A percentile compares a stretch with the other conserved stretches of the same genome.
phyloP scores from a whole-genome alignment of 1,284 basidiomycete genomes.

The Porodaedalea pini region DNA sequence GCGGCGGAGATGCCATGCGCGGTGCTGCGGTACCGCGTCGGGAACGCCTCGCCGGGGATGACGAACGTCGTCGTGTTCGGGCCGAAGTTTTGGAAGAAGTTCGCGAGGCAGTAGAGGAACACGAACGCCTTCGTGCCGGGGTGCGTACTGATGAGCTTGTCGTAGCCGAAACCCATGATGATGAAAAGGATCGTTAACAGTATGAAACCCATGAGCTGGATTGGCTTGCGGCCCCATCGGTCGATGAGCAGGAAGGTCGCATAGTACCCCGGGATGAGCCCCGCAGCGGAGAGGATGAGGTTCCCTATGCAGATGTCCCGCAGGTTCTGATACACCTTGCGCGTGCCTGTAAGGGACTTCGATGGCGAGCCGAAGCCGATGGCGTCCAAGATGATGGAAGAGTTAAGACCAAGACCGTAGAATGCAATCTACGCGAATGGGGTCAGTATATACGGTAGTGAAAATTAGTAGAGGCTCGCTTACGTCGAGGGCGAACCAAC shows the following conservation, averaged over 20 bases:
- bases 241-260: slow-evolving; percentile 48
- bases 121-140: slow-evolving; percentile 47
- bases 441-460: slow-evolving; percentile 19
- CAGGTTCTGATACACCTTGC: slow-evolving; percentile 30
- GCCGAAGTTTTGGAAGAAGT: slow-evolving; percentile 57
- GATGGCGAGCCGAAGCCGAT: slow-evolving; percentile 22
- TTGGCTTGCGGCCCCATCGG: slow-evolving; percentile 47
- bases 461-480: slow-evolving; percentile 23
- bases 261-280: slow-evolving; percentile 52
- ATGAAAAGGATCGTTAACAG: slow-evolving; percentile 51
- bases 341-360: slow-evolving; percentile 21
- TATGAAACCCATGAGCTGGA: slow-evolving; percentile 59
- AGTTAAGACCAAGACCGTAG: slow-evolving; percentile 55
- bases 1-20: slow-evolving; percentile 70
- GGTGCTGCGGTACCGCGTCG: slow-evolving; percentile 72
- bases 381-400: slow-evolving; percentile 34
- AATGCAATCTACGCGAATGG: slow-evolving; percentile 43
- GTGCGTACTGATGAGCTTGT: slow-evolving; percentile 44
- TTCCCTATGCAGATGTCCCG: slow-evolving; percentile 33
- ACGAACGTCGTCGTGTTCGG: slow-evolving; percentile 75
- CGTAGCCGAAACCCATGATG: slow-evolving; percentile 54
- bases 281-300: slow-evolving; percentile 48
- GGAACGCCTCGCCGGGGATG: slow-evolving; percentile 71
- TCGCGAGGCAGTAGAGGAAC: slow-evolving; percentile 59
- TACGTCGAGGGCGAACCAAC: slow-evolving; percentile 66